These are phyloP conservation scores for Diddensiella transvaalensis DNA, from an alignment of 805 yeast genomes.

Conservation along the genomic window DNA sequence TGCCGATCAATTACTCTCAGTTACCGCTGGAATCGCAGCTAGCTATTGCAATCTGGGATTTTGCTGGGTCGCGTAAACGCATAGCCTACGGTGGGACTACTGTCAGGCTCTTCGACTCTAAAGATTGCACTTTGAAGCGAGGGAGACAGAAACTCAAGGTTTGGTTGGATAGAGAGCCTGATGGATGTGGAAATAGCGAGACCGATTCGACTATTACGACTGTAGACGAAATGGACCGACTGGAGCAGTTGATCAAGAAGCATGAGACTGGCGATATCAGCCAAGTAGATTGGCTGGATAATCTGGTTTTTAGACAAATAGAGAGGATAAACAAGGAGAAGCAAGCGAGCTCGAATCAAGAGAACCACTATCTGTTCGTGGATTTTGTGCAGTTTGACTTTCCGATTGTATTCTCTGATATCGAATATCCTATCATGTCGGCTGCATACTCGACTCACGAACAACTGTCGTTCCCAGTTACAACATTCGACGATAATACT, in stretches of 20 bases:
- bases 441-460: conserved; percentile 24
- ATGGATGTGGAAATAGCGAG: conserved; percentile 28
- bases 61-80: conserved; percentile 45
- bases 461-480: conserved; percentile 26
- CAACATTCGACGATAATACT: conserved; percentile 22
- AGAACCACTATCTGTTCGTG: conserved; percentile 41
- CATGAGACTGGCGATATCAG: conserved; percentile 67
- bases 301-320: conserved; percentile 53
- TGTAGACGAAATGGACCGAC: conserved; percentile 40
- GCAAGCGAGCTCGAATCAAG: conserved; percentile 8
- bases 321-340: conserved; percentile 37
- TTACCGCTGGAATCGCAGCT: conserved; percentile 61
- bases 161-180: conserved; percentile 37
- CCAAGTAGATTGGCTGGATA: conserved; percentile 70
- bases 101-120: conserved; percentile 53
- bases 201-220: conserved; percentile 26
- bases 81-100: conserved; percentile 59
- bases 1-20: conserved; percentile 71
- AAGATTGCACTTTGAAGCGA: conserved; percentile 56
- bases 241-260: conserved; percentile 53
- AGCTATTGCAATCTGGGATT: conserved; percentile 65
- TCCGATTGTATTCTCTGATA: conserved; percentile 68
- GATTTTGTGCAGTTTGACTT: conserved; percentile 65
- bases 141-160: conserved; percentile 64
- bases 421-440: conserved; percentile 35